Evolutionary conservation across 495 filamentous ascomycete species (phyloP).

Genomic region (Hypoxylon perforatum): DNA sequence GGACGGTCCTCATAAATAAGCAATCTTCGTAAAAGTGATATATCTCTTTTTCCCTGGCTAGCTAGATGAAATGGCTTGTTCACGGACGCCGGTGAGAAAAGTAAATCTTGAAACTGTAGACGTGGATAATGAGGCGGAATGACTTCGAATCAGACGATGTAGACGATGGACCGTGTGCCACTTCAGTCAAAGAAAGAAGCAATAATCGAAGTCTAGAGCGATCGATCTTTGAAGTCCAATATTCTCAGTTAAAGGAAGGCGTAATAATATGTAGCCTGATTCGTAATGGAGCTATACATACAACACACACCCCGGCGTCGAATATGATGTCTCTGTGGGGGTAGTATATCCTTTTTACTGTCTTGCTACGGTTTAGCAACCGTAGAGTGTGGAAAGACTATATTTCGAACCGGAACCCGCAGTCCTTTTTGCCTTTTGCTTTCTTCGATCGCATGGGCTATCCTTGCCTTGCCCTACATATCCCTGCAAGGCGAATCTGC

Average conservation of each 20-base stretch:
- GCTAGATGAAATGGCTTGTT: not conserved
- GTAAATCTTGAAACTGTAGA: too few species aligned
- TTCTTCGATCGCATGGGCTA: not conserved
- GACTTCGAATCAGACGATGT: too few species aligned
- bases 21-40: not conserved
- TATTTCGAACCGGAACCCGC: not conserved
- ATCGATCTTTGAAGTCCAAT: not conserved
- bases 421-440: not conserved
- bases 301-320: not conserved
- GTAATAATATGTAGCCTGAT: not conserved
- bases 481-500: not conserved
- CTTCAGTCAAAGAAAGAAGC: too few species aligned
- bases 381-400: not conserved
- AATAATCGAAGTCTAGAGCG: not conserved
- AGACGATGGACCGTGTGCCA: too few species aligned
- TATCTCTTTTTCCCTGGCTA: not conserved
- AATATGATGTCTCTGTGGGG: not conserved
- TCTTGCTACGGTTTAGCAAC: not conserved
- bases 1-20: slow-evolving; percentile 1
- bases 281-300: too few species aligned
- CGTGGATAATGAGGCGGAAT: too few species aligned
- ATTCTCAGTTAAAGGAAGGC: not conserved
- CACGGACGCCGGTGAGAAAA: too few species aligned
- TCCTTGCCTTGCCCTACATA: not conserved
- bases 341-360: not conserved